Evolutionary conservation across 139 green algal genomes (phyloP), one percentile per base, ranked within the genome.

Genomic region (Chlorella sp.): DNA sequence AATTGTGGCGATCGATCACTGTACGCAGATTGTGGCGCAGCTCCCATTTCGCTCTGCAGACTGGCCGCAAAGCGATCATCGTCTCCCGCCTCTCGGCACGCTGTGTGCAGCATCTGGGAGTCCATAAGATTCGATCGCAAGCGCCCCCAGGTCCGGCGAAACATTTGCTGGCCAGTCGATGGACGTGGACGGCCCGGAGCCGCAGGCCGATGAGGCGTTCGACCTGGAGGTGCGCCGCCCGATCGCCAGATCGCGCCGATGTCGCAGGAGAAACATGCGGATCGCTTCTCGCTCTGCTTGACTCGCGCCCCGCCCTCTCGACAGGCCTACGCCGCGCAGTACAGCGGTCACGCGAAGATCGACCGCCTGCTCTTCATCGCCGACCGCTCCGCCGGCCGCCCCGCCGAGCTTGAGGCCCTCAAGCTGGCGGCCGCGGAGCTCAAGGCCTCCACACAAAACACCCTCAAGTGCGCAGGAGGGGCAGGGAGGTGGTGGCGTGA

Each of bases 291-390:
- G 17, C 17, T 19, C 46, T 55, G 17, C 1, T 55, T 55, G 17
- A 55, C 46, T 35, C 36, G 12, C 48, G 6, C 9, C 56, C 40
- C 23, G 14, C 27, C 25, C 5, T 55, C 64, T 61, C 3, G 83
- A 67, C 87, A 97, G 92, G 80, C 76, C 0, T 94, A 94, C 69
- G 86, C 91, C 14, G 67, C 73, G 11, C 87, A 83, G 60, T 97
- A 95, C 76, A 89, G 68, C 7, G 87, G 85, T 0, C 90, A 95
- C 67, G 85, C 82, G 0, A 90, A 87, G 51, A 80, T 95, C 5
- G 73, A 91, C 43, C 80, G 92, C 40, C 83, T 97, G 9, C 12
- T 94, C 8, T 96, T 93, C 78, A 89, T 95, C 8, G 89, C 92
- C 6, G 79, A 93, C 2, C 75, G 78, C 42, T 84, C 73, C 36